phyloP scores from a whole-genome alignment of 2,329 filamentous ascomycete species.

The Colletotrichum liaoningense region DNA sequence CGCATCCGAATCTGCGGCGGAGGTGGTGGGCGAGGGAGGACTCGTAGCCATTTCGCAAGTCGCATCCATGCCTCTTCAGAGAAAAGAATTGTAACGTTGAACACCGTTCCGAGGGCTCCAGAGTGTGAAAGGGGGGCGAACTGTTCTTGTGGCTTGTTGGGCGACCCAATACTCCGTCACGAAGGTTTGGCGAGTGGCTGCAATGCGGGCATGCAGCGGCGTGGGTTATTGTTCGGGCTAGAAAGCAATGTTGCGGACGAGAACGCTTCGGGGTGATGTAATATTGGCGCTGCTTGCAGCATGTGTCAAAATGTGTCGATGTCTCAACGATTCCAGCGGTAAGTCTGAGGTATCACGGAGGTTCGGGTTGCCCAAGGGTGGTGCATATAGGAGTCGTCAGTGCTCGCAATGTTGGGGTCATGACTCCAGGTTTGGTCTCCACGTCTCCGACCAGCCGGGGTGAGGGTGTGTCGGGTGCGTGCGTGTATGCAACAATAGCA shows the following conservation, averaged over 20 bases:
- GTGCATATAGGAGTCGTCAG: slow-evolving; percentile 12
- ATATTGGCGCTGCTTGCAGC: background rate
- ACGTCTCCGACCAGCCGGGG: slow-evolving; percentile 16
- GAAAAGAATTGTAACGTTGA: background rate
- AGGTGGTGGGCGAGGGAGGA: slow-evolving; percentile 9
- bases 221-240: background rate
- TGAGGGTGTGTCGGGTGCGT: slow-evolving; percentile 7
- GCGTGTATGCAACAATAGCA: background rate
- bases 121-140: background rate
- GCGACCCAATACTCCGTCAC: background rate
- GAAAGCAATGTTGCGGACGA: background rate
- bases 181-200: background rate
- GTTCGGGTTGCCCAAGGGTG: slow-evolving; percentile 6
- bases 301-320: background rate
- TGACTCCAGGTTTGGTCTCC: slow-evolving; percentile 25
- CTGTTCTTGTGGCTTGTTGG: background rate
- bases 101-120: background rate
- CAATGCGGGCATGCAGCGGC: background rate
- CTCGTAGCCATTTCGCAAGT: slow-evolving; percentile 17
- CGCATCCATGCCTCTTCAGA: slow-evolving; percentile 8
- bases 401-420: slow-evolving; percentile 17
- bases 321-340: slow-evolving; percentile 3
- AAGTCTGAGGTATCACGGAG: background rate
- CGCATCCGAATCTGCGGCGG: background rate
- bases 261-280: background rate